Conservation (phyloP, 2,329 filamentous ascomycete species). For the Claviceps purpurea region DNA sequence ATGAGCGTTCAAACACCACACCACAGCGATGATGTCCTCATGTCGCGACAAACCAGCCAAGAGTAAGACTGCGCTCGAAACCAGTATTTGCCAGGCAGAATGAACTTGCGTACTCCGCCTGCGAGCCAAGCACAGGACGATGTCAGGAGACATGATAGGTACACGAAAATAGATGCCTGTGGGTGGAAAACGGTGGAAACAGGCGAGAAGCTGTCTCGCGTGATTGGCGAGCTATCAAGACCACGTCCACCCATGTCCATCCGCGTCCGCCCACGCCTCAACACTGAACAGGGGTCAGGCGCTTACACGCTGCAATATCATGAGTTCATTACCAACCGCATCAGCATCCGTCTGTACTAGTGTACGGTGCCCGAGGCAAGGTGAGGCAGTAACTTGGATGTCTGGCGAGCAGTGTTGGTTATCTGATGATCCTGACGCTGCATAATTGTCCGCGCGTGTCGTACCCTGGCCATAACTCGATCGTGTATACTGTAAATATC, state of each 20-base stretch:
- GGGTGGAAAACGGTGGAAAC: constrained; percentile 10
- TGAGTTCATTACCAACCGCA: not conserved
- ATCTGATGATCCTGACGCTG: not conserved
- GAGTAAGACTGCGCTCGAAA: not conserved
- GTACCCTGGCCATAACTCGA: not conserved
- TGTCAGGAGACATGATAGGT: constrained; percentile 7
- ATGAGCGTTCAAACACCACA: not conserved
- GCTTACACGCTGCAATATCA: constrained; percentile 12
- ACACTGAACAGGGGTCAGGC: constrained; percentile 10
- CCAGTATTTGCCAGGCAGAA: too few relatives aligned
- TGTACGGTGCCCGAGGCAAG: not conserved
- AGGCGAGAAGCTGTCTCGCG: constrained; percentile 14
- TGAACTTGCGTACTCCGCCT: constrained; percentile 3
- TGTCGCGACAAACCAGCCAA: not conserved
- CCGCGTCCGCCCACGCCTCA: not conserved
- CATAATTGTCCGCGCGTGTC: not conserved
- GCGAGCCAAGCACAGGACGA: constrained; percentile 3
- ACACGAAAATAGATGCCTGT: constrained; percentile 16
- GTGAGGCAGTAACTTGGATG: not conserved
- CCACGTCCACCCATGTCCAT: not conserved
- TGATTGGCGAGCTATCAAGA: constrained; percentile 14
- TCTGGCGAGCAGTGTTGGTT: not conserved
- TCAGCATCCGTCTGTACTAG: not conserved
- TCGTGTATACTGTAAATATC: not conserved
- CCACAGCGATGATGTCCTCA: not conserved